phyloP scores from a whole-genome alignment of 306 rosid species.

The Oxytropis ochrocephala region DNA sequence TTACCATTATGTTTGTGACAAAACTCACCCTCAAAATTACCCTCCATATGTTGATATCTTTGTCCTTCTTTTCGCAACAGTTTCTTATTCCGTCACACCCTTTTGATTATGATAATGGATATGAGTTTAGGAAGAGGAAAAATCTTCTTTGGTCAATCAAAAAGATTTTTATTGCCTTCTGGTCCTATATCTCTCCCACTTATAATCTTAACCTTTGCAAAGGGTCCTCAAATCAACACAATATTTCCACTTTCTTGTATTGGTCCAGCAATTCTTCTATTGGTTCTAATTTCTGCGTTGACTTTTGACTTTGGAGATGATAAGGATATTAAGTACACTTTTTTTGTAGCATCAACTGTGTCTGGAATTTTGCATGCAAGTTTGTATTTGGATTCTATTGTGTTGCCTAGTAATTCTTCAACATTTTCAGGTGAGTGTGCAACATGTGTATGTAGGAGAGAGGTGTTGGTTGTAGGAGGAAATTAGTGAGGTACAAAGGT shows the following conservation, averaged over 20 bases:
- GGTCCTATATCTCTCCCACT: slow-evolving; percentile 81
- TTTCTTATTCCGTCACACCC: slow-evolving; percentile 68
- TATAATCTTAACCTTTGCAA: slow-evolving; percentile 60
- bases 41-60: slow-evolving; percentile 46
- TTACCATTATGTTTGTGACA: slow-evolving; percentile 80
- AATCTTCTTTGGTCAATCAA: slow-evolving; percentile 19
- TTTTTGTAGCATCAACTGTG: slow-evolving; percentile 67
- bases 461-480: slow-evolving; percentile 59
- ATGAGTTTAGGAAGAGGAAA: slow-evolving; percentile 25
- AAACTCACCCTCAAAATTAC: slow-evolving; percentile 58
- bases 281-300: slow-evolving; percentile 68
- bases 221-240: slow-evolving; percentile 63
- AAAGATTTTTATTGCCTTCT: slow-evolving; percentile 53
- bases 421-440: slow-evolving; percentile 69
- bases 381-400: slow-evolving; percentile 56
- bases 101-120: slow-evolving; percentile 42
- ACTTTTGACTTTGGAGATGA: slow-evolving; percentile 43
- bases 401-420: slow-evolving; percentile 56
- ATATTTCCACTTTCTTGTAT: slow-evolving; percentile 51
- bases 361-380: slow-evolving; percentile 91
- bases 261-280: slow-evolving; percentile 80
- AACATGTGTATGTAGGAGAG: slow-evolving; percentile 78
- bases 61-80: slow-evolving; percentile 42
- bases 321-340: slow-evolving; percentile 51
- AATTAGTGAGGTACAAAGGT: slow-evolving; percentile 55